phyloP scores from a whole-genome alignment of 2,329 filamentous ascomycete species.

The Beauveria scarabaeidicola region DNA sequence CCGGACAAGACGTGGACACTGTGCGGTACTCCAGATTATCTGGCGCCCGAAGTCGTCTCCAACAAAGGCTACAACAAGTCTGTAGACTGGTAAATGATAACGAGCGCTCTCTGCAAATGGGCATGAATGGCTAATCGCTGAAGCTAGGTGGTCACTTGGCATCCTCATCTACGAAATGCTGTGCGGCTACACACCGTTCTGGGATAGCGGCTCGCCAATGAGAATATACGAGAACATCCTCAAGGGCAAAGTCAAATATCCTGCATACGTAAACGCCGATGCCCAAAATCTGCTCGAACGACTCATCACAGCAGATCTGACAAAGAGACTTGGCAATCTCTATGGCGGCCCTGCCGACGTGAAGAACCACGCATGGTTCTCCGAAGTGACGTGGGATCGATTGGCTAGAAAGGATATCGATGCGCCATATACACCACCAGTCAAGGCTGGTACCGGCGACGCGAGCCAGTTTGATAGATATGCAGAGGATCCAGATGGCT shows the following conservation, averaged over 20 bases:
- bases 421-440: constrained; percentile 92
- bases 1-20: constrained; percentile 99
- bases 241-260: constrained; percentile 92
- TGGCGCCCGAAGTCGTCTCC: constrained; percentile 95
- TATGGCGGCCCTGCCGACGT: constrained; percentile 87
- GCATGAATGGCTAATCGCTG: constrained; percentile 6
- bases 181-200: constrained; percentile 97
- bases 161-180: constrained; percentile 99
- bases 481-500: constrained; percentile 90
- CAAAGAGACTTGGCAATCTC: constrained; percentile 89
- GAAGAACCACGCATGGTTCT: constrained; percentile 93
- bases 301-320: constrained; percentile 89
- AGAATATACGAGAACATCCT: constrained; percentile 99
- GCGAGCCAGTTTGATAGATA: constrained; percentile 98
- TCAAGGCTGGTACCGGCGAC: constrained; percentile 87
- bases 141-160: constrained; percentile 84
- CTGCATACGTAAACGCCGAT: constrained; percentile 88
- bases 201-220: constrained; percentile 95
- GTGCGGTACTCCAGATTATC: constrained; percentile 94
- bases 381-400: constrained; percentile 95
- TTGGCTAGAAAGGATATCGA: constrained; percentile 94
- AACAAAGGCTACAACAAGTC: constrained; percentile 99
- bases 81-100: constrained; percentile 79
- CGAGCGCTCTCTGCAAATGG: background rate
- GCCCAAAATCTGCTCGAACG: constrained; percentile 88